Evolutionary conservation across 2,329 filamentous ascomycete genomes (phyloP).

Genomic region (Pseudogymnoascus sp.): DNA sequence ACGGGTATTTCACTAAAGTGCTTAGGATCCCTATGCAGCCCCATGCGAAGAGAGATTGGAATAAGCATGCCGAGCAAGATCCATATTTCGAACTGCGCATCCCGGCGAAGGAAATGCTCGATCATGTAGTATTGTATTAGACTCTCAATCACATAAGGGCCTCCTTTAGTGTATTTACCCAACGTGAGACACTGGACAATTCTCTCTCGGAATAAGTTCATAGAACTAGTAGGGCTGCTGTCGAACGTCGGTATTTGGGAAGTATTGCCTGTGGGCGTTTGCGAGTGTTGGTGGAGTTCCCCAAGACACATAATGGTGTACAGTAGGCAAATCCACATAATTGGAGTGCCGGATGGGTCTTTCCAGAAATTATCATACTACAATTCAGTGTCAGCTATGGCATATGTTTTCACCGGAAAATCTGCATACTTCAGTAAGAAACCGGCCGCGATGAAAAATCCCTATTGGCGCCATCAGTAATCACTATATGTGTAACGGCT

Average conservation of each 20-base stretch:
- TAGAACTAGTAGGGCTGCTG: constrained; percentile 20
- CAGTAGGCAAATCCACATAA: constrained; percentile 22
- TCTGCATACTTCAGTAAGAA: constrained; percentile 24
- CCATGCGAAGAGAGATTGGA: constrained; percentile 53
- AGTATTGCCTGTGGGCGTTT: background rate
- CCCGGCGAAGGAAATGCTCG: constrained; percentile 27
- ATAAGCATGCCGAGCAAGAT: constrained; percentile 47
- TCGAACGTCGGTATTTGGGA: constrained; percentile 23
- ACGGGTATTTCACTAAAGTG: constrained; percentile 65
- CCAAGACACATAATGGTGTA: constrained; percentile 22
- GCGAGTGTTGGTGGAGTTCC: constrained; percentile 8
- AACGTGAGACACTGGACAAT: constrained; percentile 26
- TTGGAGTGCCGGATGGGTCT: constrained; percentile 18
- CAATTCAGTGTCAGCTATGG: constrained; percentile 18
- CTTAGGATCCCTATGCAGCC: constrained; percentile 69
- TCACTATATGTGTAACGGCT: constrained; percentile 16
- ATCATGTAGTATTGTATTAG: constrained; percentile 20
- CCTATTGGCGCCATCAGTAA: constrained; percentile 19
- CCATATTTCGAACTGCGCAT: constrained; percentile 35
- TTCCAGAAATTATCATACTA: constrained; percentile 27
- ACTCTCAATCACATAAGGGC: constrained; percentile 24
- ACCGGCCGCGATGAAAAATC: constrained; percentile 24
- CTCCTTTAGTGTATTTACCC: constrained; percentile 24
- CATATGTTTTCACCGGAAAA: constrained; percentile 7
- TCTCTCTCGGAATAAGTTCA: constrained; percentile 25